Evolutionary conservation across 164 flowering plant genomes (phyloP).

Genomic region (Sedum album): DNA sequence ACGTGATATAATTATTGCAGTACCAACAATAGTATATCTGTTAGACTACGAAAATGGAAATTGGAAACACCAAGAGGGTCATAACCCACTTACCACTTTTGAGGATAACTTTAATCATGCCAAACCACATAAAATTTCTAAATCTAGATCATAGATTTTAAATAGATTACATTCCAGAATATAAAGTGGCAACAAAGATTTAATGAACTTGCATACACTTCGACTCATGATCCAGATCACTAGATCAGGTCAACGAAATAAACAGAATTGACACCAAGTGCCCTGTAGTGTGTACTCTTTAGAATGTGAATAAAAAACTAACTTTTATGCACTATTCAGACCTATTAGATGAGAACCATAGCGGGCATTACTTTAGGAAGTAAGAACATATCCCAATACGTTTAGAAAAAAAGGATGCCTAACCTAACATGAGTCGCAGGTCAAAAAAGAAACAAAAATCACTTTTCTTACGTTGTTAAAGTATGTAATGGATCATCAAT

Average conservation of each 20-base stretch:
- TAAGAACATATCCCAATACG: background rate
- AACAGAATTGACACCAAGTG: background rate
- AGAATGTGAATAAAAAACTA: no score
- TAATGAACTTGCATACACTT: no score
- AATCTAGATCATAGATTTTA: background rate
- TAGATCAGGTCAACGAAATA: no score
- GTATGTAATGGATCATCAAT: no score
- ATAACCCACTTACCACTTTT: background rate
- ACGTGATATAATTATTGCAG: background rate
- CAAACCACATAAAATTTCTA: background rate
- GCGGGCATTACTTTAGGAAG: background rate
- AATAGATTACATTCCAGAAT: background rate
- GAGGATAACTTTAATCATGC: background rate
- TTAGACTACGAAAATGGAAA: background rate
- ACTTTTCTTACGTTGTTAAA: no score
- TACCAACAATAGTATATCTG: background rate
- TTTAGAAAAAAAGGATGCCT: background rate
- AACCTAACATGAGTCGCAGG: background rate
- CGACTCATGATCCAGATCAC: no score
- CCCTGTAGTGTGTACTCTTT: no score
- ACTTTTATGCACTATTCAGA: background rate
- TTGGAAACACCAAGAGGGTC: background rate
- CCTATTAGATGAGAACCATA: background rate
- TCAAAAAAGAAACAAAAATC: no score
- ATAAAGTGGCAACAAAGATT: background rate